Evolutionary conservation across 2,329 filamentous ascomycete species (phyloP).

Genomic region (Emmonsia crescens): DNA sequence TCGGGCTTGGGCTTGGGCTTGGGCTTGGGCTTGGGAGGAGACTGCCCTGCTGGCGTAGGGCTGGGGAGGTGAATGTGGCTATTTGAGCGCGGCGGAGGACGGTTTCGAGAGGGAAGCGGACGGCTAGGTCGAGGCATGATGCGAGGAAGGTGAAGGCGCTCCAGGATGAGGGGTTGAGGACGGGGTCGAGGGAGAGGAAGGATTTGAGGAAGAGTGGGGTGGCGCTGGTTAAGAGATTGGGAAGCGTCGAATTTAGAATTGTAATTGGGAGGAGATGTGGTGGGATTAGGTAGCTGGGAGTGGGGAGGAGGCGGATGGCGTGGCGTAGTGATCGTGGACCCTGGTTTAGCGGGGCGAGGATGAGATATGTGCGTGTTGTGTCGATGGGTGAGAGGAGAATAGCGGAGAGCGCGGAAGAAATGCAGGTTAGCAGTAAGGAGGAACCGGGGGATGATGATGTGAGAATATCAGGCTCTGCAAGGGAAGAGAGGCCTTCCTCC

Average conservation of each 20-base stretch:
- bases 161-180: constrained; percentile 71
- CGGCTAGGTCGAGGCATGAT: constrained; percentile 66
- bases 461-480: constrained; percentile 58
- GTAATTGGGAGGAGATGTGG: constrained; percentile 68
- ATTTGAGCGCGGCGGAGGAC: constrained; percentile 83
- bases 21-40: constrained; percentile 14
- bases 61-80: constrained; percentile 51
- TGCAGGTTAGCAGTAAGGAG: constrained; percentile 62
- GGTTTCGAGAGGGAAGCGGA: constrained; percentile 86
- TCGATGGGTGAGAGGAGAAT: constrained; percentile 79
- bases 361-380: constrained; percentile 74
- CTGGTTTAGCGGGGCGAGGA: constrained; percentile 68
- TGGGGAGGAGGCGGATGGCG: constrained; percentile 66
- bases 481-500: constrained; percentile 52
- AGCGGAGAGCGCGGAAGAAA: constrained; percentile 59
- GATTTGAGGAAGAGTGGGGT: constrained; percentile 77
- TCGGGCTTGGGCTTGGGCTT: constrained; percentile 16
- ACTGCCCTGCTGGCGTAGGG: constrained; percentile 29
- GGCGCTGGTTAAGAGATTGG: constrained; percentile 70
- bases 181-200: constrained; percentile 72
- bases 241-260: constrained; percentile 71
- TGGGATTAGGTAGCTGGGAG: constrained; percentile 56
- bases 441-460: constrained; percentile 73
- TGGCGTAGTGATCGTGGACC: constrained; percentile 67
- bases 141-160: constrained; percentile 71